Evolutionary conservation across 2,329 filamentous ascomycete species (phyloP).

Genomic region (Rachicladosporium sp.): DNA sequence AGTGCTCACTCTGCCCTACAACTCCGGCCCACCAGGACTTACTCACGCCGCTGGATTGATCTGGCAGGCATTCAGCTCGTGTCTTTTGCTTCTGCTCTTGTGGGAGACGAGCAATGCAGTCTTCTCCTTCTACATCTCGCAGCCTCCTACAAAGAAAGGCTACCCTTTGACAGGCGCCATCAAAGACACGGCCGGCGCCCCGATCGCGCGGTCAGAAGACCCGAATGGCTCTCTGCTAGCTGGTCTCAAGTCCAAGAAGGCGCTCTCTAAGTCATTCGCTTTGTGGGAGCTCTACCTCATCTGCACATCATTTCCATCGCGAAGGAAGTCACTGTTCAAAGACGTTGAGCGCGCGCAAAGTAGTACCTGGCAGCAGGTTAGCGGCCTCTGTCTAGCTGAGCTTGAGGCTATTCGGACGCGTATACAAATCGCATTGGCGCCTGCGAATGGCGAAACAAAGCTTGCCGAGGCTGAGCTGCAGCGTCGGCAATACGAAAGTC

Average conservation of each 20-base stretch:
- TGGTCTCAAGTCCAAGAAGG: slow-evolving; percentile 72
- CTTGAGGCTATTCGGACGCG: slow-evolving; percentile 56
- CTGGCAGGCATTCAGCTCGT: slow-evolving; percentile 37
- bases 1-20: slow-evolving; percentile 65
- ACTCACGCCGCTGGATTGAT: slow-evolving; percentile 10
- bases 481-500: slow-evolving; percentile 10
- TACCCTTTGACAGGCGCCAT: slow-evolving; percentile 72
- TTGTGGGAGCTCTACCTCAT: slow-evolving; percentile 86
- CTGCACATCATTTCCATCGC: slow-evolving; percentile 58
- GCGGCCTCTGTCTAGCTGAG: slow-evolving; percentile 54
- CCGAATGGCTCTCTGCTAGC: slow-evolving; percentile 81
- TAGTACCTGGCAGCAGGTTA: slow-evolving; percentile 70
- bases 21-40: slow-evolving; percentile 47
- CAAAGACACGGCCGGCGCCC: slow-evolving; percentile 33
- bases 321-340: slow-evolving; percentile 69
- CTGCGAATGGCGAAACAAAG: slow-evolving; percentile 9
- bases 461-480: slow-evolving; percentile 8
- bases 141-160: slow-evolving; percentile 72
- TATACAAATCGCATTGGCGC: slow-evolving; percentile 40
- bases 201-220: slow-evolving; percentile 36
- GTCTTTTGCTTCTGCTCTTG: slow-evolving; percentile 54
- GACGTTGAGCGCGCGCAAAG: slow-evolving; percentile 74
- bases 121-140: slow-evolving; percentile 69
- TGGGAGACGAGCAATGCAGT: slow-evolving; percentile 68
- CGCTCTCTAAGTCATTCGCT: slow-evolving; percentile 68